phyloP scores from a whole-genome alignment of 768 basidiomycete species.

The Phanerochaete carnosa region DNA sequence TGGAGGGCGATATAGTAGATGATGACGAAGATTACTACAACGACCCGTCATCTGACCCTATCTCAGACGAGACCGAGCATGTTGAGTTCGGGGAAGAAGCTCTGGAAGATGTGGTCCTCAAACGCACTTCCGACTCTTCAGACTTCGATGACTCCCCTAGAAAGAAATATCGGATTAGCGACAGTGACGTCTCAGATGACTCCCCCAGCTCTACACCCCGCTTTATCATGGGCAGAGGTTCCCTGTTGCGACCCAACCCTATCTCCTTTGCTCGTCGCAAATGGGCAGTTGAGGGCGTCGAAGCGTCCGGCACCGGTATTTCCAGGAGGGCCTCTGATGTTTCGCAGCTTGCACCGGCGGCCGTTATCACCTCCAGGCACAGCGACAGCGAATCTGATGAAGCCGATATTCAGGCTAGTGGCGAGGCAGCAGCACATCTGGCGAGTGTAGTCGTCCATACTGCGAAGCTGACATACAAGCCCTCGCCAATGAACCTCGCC shows the following conservation, averaged over 20 bases:
- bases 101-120: slow-evolving; percentile 10
- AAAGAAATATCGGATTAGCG: slow-evolving; percentile 5
- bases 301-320: neutral
- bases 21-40: slow-evolving; percentile 11
- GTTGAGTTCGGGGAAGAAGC: slow-evolving; percentile 14
- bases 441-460: neutral
- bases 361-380: neutral
- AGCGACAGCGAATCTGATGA: neutral
- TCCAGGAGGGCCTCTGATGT: no score
- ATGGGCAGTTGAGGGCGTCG: slow-evolving; percentile 19
- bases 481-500: slow-evolving; percentile 26
- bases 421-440: neutral
- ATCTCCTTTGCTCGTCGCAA: slow-evolving; percentile 31
- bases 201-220: slow-evolving; percentile 11
- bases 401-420: neutral
- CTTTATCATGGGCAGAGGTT: slow-evolving; percentile 13
- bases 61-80: neutral
- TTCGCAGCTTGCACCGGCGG: neutral
- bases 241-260: slow-evolving; percentile 27
- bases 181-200: slow-evolving; percentile 1
- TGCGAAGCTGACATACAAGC: slow-evolving; percentile 18
- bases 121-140: slow-evolving; percentile 1
- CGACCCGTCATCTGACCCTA: neutral
- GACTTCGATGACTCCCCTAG: slow-evolving; percentile 1
- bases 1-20: slow-evolving; percentile 13